Percentiles rank a stretch among this genome's conserved stretches.
Evolutionary conservation across 768 basidiomycete genomes (phyloP).

Genomic region (Naganishia friedmannii): DNA sequence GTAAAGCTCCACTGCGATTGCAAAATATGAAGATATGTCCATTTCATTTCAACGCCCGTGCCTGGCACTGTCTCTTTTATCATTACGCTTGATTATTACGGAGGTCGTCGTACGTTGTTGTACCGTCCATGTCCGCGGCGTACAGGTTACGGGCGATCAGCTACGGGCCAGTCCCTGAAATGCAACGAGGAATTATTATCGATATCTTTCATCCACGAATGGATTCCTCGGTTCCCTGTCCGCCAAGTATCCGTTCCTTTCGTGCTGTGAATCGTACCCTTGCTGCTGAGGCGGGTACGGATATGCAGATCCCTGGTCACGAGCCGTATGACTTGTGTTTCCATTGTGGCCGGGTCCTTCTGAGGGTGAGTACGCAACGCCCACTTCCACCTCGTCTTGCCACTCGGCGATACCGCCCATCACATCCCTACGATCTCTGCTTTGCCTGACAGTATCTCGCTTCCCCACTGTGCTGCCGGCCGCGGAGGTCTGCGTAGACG

Average conservation of each 20-base stretch:
- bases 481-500: not conserved
- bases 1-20: not conserved
- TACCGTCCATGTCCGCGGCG: no score
- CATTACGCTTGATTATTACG: not conserved
- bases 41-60: not conserved
- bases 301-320: not conserved
- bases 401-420: slow-evolving; percentile 22
- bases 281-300: slow-evolving; percentile 7
- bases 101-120: no score
- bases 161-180: not conserved
- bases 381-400: slow-evolving; percentile 17
- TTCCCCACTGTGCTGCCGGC: not conserved
- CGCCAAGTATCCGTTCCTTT: not conserved
- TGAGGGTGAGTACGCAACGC: not conserved
- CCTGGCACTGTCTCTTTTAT: not conserved
- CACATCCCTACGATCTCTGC: slow-evolving; percentile 13
- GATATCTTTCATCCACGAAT: not conserved
- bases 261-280: not conserved
- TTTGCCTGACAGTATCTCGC: slow-evolving; percentile 15
- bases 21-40: not conserved
- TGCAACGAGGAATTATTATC: no score
- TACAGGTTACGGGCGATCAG: no score
- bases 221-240: not conserved
- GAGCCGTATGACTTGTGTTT: not conserved
- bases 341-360: not conserved